Evolutionary conservation across 306 rosid genomes (phyloP).

Genomic region (Glycine latifolia): DNA sequence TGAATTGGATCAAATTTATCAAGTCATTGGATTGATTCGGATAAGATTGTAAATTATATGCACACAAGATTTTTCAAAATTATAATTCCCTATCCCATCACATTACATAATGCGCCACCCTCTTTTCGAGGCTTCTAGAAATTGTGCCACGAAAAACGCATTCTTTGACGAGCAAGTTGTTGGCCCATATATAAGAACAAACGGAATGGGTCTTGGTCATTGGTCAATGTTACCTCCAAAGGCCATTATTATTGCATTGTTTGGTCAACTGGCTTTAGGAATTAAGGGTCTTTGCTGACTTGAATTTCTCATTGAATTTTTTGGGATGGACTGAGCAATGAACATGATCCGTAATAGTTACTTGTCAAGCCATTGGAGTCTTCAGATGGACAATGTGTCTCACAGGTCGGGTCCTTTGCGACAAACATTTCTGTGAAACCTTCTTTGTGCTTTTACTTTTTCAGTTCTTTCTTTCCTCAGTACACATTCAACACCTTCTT

Average conservation of each 20-base stretch:
- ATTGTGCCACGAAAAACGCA: slow-evolving; percentile 33
- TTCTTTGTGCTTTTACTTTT: slow-evolving; percentile 45
- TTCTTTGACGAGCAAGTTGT: slow-evolving; percentile 7
- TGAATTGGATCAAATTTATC: too few species aligned
- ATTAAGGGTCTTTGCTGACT: slow-evolving; percentile 36
- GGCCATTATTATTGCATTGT: slow-evolving; percentile 20
- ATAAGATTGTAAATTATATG: too few species aligned
- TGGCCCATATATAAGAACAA: slow-evolving; percentile 31
- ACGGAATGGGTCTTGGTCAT: slow-evolving; percentile 9
- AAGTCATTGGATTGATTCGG: too few species aligned
- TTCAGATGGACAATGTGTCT: slow-evolving; percentile 43
- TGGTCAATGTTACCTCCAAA: slow-evolving; percentile 35
- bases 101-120: slow-evolving; percentile 8
- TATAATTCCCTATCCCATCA: background rate
- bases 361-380: slow-evolving; percentile 35
- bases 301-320: slow-evolving; percentile 32
- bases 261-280: slow-evolving; percentile 47
- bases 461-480: background rate
- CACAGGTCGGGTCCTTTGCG: slow-evolving; percentile 43
- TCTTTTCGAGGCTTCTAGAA: slow-evolving; percentile 16
- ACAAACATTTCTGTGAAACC: slow-evolving; percentile 14
- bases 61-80: background rate
- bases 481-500: slow-evolving; percentile 1
- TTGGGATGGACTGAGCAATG: slow-evolving; percentile 24
- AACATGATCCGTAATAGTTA: slow-evolving; percentile 41